Evolutionary conservation across 2,329 filamentous ascomycete species (phyloP).

Genomic region (Beauveria sp.): DNA sequence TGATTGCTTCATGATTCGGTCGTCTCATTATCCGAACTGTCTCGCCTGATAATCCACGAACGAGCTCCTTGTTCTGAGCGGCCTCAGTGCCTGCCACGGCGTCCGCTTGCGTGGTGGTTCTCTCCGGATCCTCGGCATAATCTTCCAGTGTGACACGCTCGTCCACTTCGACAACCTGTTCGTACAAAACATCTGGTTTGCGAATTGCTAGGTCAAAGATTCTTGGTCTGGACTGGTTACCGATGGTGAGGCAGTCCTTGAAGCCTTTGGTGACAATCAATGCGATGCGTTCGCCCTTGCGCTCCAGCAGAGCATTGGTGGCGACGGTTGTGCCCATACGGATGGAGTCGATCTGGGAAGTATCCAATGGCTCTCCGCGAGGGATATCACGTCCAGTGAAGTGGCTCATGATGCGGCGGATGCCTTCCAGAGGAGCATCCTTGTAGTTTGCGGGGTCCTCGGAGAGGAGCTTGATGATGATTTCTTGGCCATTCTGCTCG

Average conservation of each 20-base stretch:
- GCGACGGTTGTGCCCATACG: conserved; percentile 95
- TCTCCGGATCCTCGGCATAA: conserved; percentile 77
- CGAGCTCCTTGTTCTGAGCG: conserved; percentile 48
- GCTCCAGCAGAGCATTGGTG: conserved; percentile 82
- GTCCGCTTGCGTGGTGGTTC: conserved; percentile 47
- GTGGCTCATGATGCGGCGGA: conserved; percentile 73
- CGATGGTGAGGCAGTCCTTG: conserved; percentile 79
- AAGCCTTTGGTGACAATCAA: conserved; percentile 84
- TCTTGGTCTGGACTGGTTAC: conserved; percentile 80
- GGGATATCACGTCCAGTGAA: conserved; percentile 71
- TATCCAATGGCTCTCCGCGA: conserved; percentile 72
- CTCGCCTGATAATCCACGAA: conserved; percentile 61
- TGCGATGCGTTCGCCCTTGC: conserved; percentile 83
- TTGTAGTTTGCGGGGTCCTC: conserved; percentile 86
- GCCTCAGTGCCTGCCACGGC: conserved; percentile 41
- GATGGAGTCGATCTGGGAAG: conserved; percentile 77
- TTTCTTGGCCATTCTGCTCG: conserved; percentile 69
- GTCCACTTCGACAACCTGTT: conserved; percentile 78
- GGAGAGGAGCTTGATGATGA: conserved; percentile 81
- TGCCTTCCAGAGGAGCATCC: conserved; percentile 86
- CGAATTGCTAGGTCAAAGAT: conserved; percentile 87
- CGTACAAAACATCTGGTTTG: conserved; percentile 82
- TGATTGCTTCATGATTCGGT: conserved; percentile 47
- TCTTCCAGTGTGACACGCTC: conserved; percentile 88
- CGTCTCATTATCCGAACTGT: conserved; percentile 58